Conservation (phyloP, 148 eudicot genomes). For the Vaccinium corymbosum region DNA sequence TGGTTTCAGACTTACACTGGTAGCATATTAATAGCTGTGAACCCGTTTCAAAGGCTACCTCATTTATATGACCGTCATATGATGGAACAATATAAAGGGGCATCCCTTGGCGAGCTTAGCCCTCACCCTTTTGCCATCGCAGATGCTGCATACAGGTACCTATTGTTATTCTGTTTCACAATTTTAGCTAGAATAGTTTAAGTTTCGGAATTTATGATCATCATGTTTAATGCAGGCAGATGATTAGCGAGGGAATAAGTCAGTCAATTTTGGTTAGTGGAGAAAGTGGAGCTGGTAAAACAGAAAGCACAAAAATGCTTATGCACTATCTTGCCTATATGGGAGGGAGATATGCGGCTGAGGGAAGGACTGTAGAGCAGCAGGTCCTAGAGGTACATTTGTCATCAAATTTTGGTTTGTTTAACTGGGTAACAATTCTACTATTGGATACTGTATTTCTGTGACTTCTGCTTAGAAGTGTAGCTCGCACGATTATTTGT, state of each 20-base stretch:
- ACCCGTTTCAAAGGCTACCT: slow-evolving; percentile 84
- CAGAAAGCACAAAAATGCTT: slow-evolving; percentile 70
- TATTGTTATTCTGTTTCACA: slow-evolving; percentile 16
- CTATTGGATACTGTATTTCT: slow-evolving; percentile 14
- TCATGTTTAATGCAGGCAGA: slow-evolving; percentile 42
- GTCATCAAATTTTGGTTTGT: background rate
- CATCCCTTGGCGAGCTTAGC: slow-evolving; percentile 67
- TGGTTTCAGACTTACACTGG: slow-evolving; percentile 86
- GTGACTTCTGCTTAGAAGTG: slow-evolving; percentile 4
- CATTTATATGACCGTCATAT: slow-evolving; percentile 65
- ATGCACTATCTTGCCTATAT: slow-evolving; percentile 74
- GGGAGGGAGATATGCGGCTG: slow-evolving; percentile 56
- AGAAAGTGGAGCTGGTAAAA: slow-evolving; percentile 86
- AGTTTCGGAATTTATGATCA: background rate
- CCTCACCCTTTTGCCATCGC: slow-evolving; percentile 99
- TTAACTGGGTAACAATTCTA: background rate
- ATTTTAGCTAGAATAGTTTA: background rate
- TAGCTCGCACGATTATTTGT: background rate
- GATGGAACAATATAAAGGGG: slow-evolving; percentile 86
- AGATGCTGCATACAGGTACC: slow-evolving; percentile 85
- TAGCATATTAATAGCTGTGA: slow-evolving; percentile 87
- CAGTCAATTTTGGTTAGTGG: slow-evolving; percentile 77
- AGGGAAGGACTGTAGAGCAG: slow-evolving; percentile 63
- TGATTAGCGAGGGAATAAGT: slow-evolving; percentile 62
- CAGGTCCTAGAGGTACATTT: slow-evolving; percentile 59